Evolutionary conservation across 2,329 filamentous ascomycete genomes (phyloP), one percentile per base, ranked within the genome.

Genomic region (Trichoderma koningii): DNA sequence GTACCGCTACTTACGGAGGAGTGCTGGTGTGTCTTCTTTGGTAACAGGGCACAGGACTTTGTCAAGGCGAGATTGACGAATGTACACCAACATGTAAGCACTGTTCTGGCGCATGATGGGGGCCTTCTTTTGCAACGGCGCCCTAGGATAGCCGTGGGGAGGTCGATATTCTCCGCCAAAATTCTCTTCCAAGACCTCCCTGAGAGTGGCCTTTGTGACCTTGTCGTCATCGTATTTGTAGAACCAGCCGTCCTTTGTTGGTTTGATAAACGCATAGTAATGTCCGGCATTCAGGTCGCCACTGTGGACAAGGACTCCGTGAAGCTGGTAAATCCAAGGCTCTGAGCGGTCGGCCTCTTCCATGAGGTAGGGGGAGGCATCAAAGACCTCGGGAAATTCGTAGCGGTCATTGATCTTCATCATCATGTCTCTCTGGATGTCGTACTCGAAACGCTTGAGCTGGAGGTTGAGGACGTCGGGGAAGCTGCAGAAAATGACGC

Each of bases 51-150:
- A 86, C 61, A 99, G 83, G 55, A 98, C 89, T 69, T 91, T 84
- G 73, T 97, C 91, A n/a, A 96, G 78, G 64, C 89, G 87, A 59
- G 89, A 90, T 75, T 97, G 91, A 52, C 95, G 89, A 69, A 99
- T 92, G 74, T 99, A 99, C 2, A 99, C 96, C 82, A 99, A 79
- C 95, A 99, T 99, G 82, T 99, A 99, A 5, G 95, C 96, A 76
- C 93, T 99, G 77, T 88, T 89, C 67, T 87, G 85, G 62, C 87
- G 83, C 78, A 89, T 84, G 71, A 87, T 76, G 1, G 86, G 85
- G 3, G 80, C 76, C 73, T 85, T 84, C 75, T 85, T 87, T 56
- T 83, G 80, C n/a, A 79, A 71, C 3, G 79, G 75, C 2, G 79
- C 73, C n/a, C 82, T 81, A 14, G 79, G 70, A 48, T 78, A 77